phyloP scores from a whole-genome alignment of 2,329 filamentous ascomycete species.

The Ilyonectria destructans region DNA sequence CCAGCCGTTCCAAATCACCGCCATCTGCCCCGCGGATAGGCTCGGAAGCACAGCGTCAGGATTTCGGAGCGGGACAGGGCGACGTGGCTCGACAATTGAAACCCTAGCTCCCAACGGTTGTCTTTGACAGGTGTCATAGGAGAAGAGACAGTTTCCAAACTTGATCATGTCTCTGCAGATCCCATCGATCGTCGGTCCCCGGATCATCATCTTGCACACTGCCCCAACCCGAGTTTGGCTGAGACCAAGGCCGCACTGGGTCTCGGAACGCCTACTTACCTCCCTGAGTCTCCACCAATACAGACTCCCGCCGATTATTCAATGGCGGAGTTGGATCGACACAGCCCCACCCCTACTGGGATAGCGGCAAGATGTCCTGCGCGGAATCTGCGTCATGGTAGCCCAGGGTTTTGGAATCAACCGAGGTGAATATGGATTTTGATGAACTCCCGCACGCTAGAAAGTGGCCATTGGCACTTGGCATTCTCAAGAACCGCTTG shows the following conservation, averaged over 20 bases:
- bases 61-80: not conserved
- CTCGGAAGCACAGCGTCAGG: conserved; percentile 4
- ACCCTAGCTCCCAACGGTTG: not conserved
- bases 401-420: not conserved
- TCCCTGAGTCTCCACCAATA: conserved; percentile 18
- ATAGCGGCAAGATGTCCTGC: conserved; percentile 7
- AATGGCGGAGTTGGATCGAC: conserved; percentile 14
- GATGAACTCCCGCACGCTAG: not conserved
- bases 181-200: conserved; percentile 14
- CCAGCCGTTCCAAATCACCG: conserved; percentile 9
- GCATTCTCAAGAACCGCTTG: not conserved
- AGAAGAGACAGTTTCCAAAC: not conserved
- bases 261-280: conserved; percentile 11
- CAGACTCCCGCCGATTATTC: not conserved
- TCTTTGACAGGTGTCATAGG: conserved; percentile 4
- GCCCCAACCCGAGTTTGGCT: conserved; percentile 7
- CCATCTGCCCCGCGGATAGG: not conserved
- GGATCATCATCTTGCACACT: conserved; percentile 15
- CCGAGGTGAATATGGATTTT: not conserved
- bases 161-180: not conserved
- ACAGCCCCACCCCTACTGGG: not conserved
- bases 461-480: not conserved
- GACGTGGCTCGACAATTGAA: not conserved
- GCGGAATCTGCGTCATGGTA: conserved; percentile 23
- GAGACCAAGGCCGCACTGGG: conserved; percentile 19